A percentile compares a stretch with the other conserved stretches of the same genome.
These are phyloP conservation scores for Stentor roeselii DNA, from an alignment of 73 alveolate species.

Conservation along the genomic window DNA sequence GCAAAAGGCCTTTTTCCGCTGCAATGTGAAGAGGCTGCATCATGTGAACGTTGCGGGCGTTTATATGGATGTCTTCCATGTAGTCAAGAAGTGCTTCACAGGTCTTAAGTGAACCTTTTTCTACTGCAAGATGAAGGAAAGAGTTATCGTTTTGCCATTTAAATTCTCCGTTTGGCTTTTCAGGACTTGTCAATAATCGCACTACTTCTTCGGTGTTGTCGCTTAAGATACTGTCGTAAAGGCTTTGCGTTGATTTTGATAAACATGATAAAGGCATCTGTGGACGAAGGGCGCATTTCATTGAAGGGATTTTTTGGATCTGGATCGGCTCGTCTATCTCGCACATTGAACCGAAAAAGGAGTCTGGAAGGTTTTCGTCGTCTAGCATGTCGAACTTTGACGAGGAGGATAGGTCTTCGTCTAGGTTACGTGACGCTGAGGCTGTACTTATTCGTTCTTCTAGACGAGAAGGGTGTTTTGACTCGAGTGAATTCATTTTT, in stretches of 20 bases:
- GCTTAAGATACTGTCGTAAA: too few species aligned
- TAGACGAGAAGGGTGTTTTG: too few species aligned
- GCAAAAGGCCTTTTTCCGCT: conserved; percentile 26
- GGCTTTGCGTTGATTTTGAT: too few species aligned
- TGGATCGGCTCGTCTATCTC: conserved; percentile 1
- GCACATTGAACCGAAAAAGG: conserved; percentile 16
- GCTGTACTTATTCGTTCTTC: too few species aligned
- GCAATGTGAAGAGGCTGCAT: conserved; percentile 29
- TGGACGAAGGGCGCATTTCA: not conserved
- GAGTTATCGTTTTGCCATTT: not conserved
- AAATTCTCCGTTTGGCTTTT: not conserved
- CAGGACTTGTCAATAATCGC: not conserved
- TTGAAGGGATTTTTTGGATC: conserved; percentile 21
- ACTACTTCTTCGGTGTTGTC: too few species aligned
- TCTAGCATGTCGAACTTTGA: not conserved
- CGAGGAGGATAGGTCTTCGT: not conserved
- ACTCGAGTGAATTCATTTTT: too few species aligned
- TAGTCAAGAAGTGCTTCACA: conserved; percentile 33
- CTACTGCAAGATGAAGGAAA: conserved; percentile 33
- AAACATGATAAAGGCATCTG: too few species aligned
- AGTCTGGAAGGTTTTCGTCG: not conserved
- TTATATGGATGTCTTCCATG: conserved; percentile 28
- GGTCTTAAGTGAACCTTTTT: conserved; percentile 27
- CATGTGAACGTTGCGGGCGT: conserved; percentile 1
- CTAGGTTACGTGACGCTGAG: not conserved